These are phyloP conservation scores for Coffea humblotiana DNA, from an alignment of 305 asterid species.

Conservation along the genomic window DNA sequence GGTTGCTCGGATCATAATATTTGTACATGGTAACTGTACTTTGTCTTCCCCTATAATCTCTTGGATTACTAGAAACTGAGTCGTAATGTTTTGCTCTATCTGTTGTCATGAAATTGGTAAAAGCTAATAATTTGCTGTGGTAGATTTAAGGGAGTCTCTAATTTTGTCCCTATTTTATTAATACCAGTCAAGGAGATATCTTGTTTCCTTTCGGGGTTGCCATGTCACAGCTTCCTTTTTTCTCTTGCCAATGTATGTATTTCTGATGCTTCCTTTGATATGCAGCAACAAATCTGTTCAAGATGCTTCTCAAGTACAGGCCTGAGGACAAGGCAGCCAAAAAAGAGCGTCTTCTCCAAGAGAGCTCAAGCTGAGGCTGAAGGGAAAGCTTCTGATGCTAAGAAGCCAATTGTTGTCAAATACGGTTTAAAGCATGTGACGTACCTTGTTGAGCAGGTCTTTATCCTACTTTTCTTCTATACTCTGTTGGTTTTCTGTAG, in stretches of 20 bases:
- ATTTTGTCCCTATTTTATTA: not conserved
- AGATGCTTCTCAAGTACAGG: slow-evolving; percentile 86
- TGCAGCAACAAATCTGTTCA: slow-evolving; percentile 78
- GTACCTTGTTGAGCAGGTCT: slow-evolving; percentile 87
- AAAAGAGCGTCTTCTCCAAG: slow-evolving; percentile 73
- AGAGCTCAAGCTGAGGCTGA: slow-evolving; percentile 93
- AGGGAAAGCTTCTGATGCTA: slow-evolving; percentile 72
- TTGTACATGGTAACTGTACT: not conserved
- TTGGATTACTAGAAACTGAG: too few species aligned
- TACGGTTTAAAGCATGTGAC: slow-evolving; percentile 91
- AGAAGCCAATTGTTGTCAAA: slow-evolving; percentile 87
- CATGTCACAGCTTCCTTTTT: not conserved
- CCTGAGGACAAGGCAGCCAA: slow-evolving; percentile 89
- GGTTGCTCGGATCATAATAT: not conserved
- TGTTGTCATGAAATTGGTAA: not conserved
- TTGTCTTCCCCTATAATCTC: not conserved
- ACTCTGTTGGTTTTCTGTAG: not conserved
- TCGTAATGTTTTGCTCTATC: not conserved
- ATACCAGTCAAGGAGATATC: not conserved
- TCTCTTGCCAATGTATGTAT: not conserved
- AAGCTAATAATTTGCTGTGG: not conserved
- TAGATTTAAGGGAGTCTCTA: not conserved
- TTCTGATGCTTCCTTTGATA: not conserved
- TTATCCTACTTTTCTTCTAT: not conserved
- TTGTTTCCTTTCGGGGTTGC: not conserved